A percentile compares a stretch with the other conserved stretches of the same genome.
These are phyloP conservation scores for Musa itinerans DNA, from an alignment of 176 grass and related monocot species.

Conservation along the genomic window DNA sequence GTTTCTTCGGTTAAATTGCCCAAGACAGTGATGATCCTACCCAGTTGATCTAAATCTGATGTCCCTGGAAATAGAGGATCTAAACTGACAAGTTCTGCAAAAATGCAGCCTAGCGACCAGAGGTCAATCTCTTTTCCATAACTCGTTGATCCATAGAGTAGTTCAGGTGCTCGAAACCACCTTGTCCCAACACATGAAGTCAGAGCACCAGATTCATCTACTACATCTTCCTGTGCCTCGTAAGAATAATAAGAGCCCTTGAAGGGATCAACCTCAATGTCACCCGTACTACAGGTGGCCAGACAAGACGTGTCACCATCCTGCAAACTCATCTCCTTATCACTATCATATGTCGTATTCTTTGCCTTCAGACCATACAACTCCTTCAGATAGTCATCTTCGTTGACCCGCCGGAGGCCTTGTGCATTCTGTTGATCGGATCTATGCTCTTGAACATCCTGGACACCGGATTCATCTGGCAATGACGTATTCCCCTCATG, in stretches of 20 bases:
- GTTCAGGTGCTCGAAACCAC: constrained; percentile 85
- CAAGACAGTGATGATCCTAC: constrained; percentile 75
- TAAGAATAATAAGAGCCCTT: constrained; percentile 44
- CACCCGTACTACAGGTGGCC: constrained; percentile 75
- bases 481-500: constrained; percentile 18
- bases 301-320: constrained; percentile 75
- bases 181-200: constrained; percentile 89
- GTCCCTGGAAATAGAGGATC: constrained; percentile 65
- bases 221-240: constrained; percentile 43
- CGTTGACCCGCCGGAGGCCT: constrained; percentile 33
- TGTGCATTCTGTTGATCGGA: constrained; percentile 21
- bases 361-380: constrained; percentile 52
- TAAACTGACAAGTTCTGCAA: constrained; percentile 63
- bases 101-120: constrained; percentile 88
- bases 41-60: constrained; percentile 83
- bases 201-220: constrained; percentile 43
- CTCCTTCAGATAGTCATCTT: constrained; percentile 73
- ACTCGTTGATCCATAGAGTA: constrained; percentile 76
- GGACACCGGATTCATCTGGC: not conserved
- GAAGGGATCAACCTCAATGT: constrained; percentile 64
- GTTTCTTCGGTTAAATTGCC: constrained; percentile 68
- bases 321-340: constrained; percentile 63
- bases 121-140: constrained; percentile 78
- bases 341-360: constrained; percentile 46
- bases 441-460: constrained; percentile 8